These are phyloP conservation scores for Candida cerambycidarum DNA, from an alignment of 805 yeast genomes.

Conservation along the genomic window DNA sequence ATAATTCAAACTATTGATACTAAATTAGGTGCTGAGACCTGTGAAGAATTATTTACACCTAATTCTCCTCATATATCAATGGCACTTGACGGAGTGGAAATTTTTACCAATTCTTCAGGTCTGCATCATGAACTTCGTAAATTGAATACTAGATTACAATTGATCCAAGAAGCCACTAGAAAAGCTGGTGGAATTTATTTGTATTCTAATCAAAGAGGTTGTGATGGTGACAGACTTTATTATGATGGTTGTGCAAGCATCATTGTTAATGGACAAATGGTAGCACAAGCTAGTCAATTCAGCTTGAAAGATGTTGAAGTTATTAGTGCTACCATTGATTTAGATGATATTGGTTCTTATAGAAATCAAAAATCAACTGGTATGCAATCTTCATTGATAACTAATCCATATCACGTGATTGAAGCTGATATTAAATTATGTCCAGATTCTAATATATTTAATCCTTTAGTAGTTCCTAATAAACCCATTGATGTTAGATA, in stretches of 20 bases:
- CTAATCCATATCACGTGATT: slow-evolving; percentile 52
- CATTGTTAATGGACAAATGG: slow-evolving; percentile 85
- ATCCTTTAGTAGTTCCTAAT: slow-evolving; percentile 63
- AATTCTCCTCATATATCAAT: slow-evolving; percentile 90
- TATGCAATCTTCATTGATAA: slow-evolving; percentile 53
- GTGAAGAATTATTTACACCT: slow-evolving; percentile 97
- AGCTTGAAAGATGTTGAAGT: slow-evolving; percentile 91
- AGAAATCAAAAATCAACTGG: slow-evolving; percentile 76
- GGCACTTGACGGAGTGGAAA: slow-evolving; percentile 97
- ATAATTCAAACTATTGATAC: slow-evolving; percentile 82
- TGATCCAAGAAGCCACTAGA: slow-evolving; percentile 88
- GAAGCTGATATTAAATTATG: slow-evolving; percentile 65
- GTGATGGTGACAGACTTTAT: slow-evolving; percentile 96
- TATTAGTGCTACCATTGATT: slow-evolving; percentile 88
- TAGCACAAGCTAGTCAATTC: slow-evolving; percentile 93
- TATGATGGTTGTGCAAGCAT: slow-evolving; percentile 97
- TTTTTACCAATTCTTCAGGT: slow-evolving; percentile 92
- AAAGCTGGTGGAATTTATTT: slow-evolving; percentile 96
- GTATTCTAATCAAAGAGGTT: slow-evolving; percentile 94
- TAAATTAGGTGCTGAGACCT: slow-evolving; percentile 94
- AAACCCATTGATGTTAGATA: slow-evolving; percentile 50
- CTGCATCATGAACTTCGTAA: slow-evolving; percentile 97
- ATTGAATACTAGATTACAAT: slow-evolving; percentile 75
- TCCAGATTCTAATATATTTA: slow-evolving; percentile 57
- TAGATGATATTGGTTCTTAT: slow-evolving; percentile 86